Evolutionary conservation across 805 yeast genomes (phyloP).

Genomic region (Candida verbasci): DNA sequence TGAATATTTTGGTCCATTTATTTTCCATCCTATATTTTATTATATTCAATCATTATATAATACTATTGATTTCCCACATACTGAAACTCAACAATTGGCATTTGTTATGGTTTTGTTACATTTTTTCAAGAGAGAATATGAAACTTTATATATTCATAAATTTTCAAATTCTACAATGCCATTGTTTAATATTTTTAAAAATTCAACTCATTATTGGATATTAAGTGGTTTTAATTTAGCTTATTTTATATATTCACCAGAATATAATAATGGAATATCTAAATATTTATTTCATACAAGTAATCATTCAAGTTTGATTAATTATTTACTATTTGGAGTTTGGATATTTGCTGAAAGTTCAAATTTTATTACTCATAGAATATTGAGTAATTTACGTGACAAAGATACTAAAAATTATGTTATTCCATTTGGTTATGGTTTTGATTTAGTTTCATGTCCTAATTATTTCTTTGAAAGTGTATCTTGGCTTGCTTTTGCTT

Average conservation of each 20-base stretch:
- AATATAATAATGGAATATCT: constrained; percentile 13
- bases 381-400: constrained; percentile 56
- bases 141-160: constrained; percentile 77
- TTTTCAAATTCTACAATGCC: constrained; percentile 96
- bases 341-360: constrained; percentile 65
- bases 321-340: constrained; percentile 33
- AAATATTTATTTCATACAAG: constrained; percentile 42
- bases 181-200: constrained; percentile 76
- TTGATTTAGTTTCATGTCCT: constrained; percentile 80
- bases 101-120: constrained; percentile 62
- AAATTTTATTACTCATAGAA: constrained; percentile 68
- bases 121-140: constrained; percentile 83
- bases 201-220: constrained; percentile 91
- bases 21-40: constrained; percentile 72
- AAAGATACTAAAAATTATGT: constrained; percentile 50
- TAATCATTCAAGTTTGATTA: constrained; percentile 27
- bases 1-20: constrained; percentile 87
- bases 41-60: constrained; percentile 21
- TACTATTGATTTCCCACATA: constrained; percentile 31
- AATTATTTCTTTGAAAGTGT: constrained; percentile 86
- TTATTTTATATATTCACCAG: constrained; percentile 41
- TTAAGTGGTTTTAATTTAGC: constrained; percentile 65
- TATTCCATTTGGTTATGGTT: constrained; percentile 83
- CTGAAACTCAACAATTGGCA: constrained; percentile 50
- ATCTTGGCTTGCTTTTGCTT: constrained; percentile 67